These are phyloP conservation scores for Epichloe uncinata DNA, from an alignment of 2,329 filamentous ascomycete species.

Conservation along the genomic window DNA sequence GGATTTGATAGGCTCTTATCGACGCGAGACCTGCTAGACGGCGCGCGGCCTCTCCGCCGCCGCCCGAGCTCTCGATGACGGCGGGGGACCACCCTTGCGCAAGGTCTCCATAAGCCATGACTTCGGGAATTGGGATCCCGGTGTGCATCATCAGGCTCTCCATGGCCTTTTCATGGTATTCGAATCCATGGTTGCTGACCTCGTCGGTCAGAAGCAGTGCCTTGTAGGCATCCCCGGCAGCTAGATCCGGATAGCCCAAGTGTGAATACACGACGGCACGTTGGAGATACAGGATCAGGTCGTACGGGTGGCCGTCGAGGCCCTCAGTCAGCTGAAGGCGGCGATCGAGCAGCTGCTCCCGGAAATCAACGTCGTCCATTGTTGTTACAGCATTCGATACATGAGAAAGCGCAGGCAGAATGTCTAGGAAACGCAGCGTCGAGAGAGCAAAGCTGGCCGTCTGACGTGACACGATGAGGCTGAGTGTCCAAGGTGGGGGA, in stretches of 20 bases:
- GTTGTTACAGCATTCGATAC: background rate
- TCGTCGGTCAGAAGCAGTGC: conserved; percentile 81
- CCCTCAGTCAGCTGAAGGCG: conserved; percentile 44
- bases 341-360: conserved; percentile 34
- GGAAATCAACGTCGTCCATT: conserved; percentile 24
- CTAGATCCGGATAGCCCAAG: conserved; percentile 80
- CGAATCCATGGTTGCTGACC: conserved; percentile 61
- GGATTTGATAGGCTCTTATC: conserved; percentile 43
- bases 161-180: conserved; percentile 61
- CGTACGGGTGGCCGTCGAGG: conserved; percentile 40
- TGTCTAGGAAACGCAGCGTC: background rate
- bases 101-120: conserved; percentile 33
- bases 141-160: conserved; percentile 31
- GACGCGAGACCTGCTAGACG: conserved; percentile 36
- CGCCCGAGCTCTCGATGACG: conserved; percentile 19
- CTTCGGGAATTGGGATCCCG: conserved; percentile 25
- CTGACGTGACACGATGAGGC: background rate
- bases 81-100: conserved; percentile 21
- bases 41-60: conserved; percentile 20
- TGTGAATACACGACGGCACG: conserved; percentile 60
- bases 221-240: conserved; percentile 78
- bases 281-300: conserved; percentile 51
- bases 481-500: too few relatives aligned
- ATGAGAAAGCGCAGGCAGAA: background rate
- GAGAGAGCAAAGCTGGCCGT: background rate